Conservation (phyloP, 345 rosid genomes). For the Cochlearia excelsa region DNA sequence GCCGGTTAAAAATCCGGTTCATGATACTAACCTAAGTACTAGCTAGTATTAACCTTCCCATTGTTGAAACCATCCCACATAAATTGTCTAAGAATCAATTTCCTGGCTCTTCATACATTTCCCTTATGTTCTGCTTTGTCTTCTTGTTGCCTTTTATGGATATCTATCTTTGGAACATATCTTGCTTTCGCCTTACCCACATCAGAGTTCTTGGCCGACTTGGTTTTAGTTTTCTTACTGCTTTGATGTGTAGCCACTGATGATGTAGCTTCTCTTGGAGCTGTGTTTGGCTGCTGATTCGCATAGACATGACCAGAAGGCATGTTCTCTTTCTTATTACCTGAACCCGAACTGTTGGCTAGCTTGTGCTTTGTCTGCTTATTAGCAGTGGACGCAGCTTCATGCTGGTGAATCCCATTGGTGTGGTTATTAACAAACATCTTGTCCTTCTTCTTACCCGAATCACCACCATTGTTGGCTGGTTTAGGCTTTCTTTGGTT, state of each 20-base stretch:
- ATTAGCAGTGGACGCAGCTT: constrained; percentile 19
- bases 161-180: constrained; percentile 24
- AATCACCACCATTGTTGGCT: constrained; percentile 2
- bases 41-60: not conserved
- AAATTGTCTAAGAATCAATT: constrained; percentile 1
- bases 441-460: constrained; percentile 24
- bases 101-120: constrained; percentile 13
- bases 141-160: constrained; percentile 29
- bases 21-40: not conserved
- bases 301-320: constrained; percentile 13
- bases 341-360: constrained; percentile 1
- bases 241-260: constrained; percentile 16
- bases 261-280: constrained; percentile 19
- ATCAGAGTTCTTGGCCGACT: constrained; percentile 21
- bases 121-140: constrained; percentile 23
- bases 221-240: constrained; percentile 27
- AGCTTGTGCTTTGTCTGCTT: constrained; percentile 17
- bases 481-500: constrained; percentile 19
- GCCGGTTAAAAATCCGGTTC: constrained; percentile 30
- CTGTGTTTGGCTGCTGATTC: constrained; percentile 19
- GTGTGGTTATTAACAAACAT: constrained; percentile 16
- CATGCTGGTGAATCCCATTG: constrained; percentile 17
- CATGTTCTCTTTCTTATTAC: constrained; percentile 33
- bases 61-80: constrained; percentile 18
- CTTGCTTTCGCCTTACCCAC: constrained; percentile 18